phyloP scores from a whole-genome alignment of 2,329 filamentous ascomycete genomes.

The Epichloe elymi region DNA sequence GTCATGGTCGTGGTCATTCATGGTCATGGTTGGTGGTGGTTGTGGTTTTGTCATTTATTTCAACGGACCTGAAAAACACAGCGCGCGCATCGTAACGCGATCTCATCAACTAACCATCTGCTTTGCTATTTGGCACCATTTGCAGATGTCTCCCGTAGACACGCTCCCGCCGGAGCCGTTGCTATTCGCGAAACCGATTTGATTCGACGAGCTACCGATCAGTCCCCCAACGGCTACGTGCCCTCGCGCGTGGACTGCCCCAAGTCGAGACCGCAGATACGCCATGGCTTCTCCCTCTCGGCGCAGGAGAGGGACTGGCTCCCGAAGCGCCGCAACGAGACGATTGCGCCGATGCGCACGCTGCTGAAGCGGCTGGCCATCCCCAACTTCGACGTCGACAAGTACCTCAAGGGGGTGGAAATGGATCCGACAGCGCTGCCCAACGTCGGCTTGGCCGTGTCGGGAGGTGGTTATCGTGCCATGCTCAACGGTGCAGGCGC shows the following conservation, averaged over 20 bases:
- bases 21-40: neutral
- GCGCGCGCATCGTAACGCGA: no score
- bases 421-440: slow-evolving; percentile 25
- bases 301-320: slow-evolving; percentile 64
- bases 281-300: slow-evolving; percentile 49
- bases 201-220: slow-evolving; percentile 15
- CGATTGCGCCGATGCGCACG: slow-evolving; percentile 59
- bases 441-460: slow-evolving; percentile 61
- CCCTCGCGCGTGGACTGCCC: slow-evolving; percentile 60
- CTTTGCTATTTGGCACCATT: no score
- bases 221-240: slow-evolving; percentile 46
- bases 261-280: slow-evolving; percentile 51
- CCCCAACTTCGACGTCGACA: slow-evolving; percentile 58
- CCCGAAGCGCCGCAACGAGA: slow-evolving; percentile 54
- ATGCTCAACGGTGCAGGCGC: slow-evolving; percentile 73
- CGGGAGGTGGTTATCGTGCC: slow-evolving; percentile 79
- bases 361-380: slow-evolving; percentile 64
- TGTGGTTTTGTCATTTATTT: neutral
- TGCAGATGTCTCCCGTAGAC: neutral
- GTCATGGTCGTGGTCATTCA: neutral
- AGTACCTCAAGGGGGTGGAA: slow-evolving; percentile 44
- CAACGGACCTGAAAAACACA: no score
- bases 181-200: slow-evolving; percentile 6
- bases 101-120: no score
- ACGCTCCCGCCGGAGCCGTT: neutral